These are phyloP conservation scores for Incumbomyces lentus DNA, from an alignment of 2,329 filamentous ascomycete species.

Conservation along the genomic window DNA sequence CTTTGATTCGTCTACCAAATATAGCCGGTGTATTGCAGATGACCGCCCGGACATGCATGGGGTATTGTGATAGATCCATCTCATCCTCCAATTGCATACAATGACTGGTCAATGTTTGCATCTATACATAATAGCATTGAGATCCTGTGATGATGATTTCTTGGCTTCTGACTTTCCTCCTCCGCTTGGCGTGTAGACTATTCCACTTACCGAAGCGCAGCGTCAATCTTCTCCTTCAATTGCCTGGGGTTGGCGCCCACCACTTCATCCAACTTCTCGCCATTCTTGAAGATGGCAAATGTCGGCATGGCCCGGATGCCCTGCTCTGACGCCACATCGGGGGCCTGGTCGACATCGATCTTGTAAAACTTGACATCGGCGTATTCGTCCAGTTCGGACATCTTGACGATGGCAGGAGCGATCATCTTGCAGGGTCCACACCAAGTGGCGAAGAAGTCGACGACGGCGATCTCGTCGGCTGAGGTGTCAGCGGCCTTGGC, in stretches of 20 bases:
- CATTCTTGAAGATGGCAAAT: slow-evolving; percentile 74
- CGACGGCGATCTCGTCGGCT: slow-evolving; percentile 53
- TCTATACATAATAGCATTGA: too few species aligned
- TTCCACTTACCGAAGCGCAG: slow-evolving; percentile 1
- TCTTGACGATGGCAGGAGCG: slow-evolving; percentile 52
- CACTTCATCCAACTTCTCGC: slow-evolving; percentile 60
- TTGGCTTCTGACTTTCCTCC: too few species aligned
- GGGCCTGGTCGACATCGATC: slow-evolving; percentile 77
- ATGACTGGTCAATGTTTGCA: too few species aligned
- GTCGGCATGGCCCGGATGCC: slow-evolving; percentile 86
- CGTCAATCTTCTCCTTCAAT: slow-evolving; percentile 3
- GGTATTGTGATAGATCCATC: too few species aligned
- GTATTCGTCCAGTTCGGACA: slow-evolving; percentile 48
- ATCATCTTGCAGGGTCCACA: slow-evolving; percentile 94
- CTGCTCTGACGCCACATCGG: slow-evolving; percentile 65
- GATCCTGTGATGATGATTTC: too few species aligned
- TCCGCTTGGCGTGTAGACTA: background rate
- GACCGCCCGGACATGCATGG: too few species aligned
- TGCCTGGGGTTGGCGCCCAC: slow-evolving; percentile 58
- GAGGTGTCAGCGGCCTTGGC: slow-evolving; percentile 26
- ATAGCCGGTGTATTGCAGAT: too few species aligned
- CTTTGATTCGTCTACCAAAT: too few species aligned
- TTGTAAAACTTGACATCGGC: slow-evolving; percentile 69
- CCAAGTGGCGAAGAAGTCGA: slow-evolving; percentile 86
- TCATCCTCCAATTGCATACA: too few species aligned